Evolutionary conservation across 441 rosid genomes (phyloP).

Genomic region (Adansonia gregorii): DNA sequence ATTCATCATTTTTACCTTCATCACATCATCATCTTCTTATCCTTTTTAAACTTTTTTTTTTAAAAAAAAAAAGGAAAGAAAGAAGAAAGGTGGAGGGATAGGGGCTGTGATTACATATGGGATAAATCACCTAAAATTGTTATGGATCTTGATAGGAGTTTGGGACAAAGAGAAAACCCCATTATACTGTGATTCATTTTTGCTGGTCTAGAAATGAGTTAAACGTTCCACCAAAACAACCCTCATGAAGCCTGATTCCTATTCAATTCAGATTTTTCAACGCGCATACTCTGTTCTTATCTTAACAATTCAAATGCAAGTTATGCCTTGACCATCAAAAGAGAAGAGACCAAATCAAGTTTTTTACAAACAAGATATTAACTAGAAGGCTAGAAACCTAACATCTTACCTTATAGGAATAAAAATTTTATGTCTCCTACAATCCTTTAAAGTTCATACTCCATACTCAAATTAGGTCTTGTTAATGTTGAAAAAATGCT

Average conservation of each 20-base stretch:
- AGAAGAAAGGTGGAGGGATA: background rate
- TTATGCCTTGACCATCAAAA: background rate
- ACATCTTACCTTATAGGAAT: background rate
- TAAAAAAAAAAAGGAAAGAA: too few species aligned
- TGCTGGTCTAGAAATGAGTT: background rate
- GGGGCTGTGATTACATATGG: background rate
- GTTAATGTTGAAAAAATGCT: background rate
- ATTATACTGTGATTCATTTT: background rate
- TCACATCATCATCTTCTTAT: too few species aligned
- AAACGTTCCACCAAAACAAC: background rate
- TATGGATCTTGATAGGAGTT: background rate
- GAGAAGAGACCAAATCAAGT: background rate
- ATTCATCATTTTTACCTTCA: too few species aligned
- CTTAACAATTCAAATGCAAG: background rate
- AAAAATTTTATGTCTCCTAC: background rate
- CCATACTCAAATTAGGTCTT: background rate
- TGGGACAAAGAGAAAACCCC: background rate
- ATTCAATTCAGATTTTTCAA: background rate
- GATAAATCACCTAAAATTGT: background rate
- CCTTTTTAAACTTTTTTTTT: too few species aligned
- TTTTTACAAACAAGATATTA: slow-evolving; percentile 1
- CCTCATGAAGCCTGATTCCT: background rate
- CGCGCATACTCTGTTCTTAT: background rate
- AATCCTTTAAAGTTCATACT: background rate
- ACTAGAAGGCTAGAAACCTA: background rate